Evolutionary conservation across 2,329 filamentous ascomycete genomes (phyloP).

Genomic region (Aspergillus pseudoterreus): DNA sequence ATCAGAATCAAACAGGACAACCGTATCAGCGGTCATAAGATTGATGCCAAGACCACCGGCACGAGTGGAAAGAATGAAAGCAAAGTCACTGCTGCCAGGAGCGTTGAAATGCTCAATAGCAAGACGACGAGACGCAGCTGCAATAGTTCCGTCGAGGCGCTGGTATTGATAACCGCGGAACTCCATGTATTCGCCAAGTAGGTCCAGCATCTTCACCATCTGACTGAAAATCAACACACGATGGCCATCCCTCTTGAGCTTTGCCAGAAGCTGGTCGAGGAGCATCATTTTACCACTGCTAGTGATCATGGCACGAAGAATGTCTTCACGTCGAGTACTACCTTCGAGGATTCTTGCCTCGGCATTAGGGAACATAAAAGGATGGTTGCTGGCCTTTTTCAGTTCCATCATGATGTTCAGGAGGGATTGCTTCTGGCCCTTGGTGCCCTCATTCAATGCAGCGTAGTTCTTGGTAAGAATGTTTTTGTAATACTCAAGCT

Average conservation of each 20-base stretch:
- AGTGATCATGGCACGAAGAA: constrained; percentile 87
- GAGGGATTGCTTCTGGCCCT: constrained; percentile 88
- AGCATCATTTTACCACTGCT: constrained; percentile 99
- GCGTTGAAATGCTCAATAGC: constrained; percentile 99
- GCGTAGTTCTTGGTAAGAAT: constrained; percentile 96
- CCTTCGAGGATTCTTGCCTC: constrained; percentile 84
- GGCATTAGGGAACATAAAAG: constrained; percentile 93
- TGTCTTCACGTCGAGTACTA: constrained; percentile 78
- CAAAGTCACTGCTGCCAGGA: constrained; percentile 93
- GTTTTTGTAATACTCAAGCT: constrained; percentile 98
- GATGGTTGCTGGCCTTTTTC: constrained; percentile 98
- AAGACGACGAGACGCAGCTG: constrained; percentile 79
- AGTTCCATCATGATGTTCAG: constrained; percentile 99
- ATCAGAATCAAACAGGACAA: constrained; percentile 90
- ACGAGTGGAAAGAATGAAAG: constrained; percentile 89
- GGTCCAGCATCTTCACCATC: constrained; percentile 98
- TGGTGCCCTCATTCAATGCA: constrained; percentile 83
- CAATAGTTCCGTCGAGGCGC: constrained; percentile 90
- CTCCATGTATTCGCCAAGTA: constrained; percentile 89
- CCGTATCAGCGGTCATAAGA: constrained; percentile 96
- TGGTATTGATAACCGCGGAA: constrained; percentile 94
- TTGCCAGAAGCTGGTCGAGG: constrained; percentile 88
- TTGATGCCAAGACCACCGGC: constrained; percentile 98
- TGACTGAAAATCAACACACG: constrained; percentile 98
- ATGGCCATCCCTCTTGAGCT: constrained; percentile 89